These are phyloP conservation scores for Myrmaecium sp. DNA, from an alignment of 2,329 filamentous ascomycete genomes.

Conservation along the genomic window DNA sequence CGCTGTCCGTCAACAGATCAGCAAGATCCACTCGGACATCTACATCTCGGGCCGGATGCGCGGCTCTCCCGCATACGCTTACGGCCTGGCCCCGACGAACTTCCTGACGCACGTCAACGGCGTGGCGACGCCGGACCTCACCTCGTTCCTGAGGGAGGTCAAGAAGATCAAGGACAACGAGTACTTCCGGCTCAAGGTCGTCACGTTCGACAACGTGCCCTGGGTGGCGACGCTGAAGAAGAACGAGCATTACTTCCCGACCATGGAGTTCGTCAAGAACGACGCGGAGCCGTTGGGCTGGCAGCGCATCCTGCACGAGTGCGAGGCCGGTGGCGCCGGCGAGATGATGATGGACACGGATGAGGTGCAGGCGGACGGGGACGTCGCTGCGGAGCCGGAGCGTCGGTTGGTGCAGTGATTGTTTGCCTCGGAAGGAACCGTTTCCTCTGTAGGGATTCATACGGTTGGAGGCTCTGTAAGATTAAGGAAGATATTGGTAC, in stretches of 20 bases:
- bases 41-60: slow-evolving; percentile 73
- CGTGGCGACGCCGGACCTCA: slow-evolving; percentile 63
- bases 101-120: slow-evolving; percentile 96
- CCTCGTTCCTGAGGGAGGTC: slow-evolving; percentile 64
- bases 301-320: slow-evolving; percentile 39
- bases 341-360: slow-evolving; percentile 8
- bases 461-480: too few species aligned
- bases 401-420: slow-evolving; percentile 1
- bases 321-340: slow-evolving; percentile 20
- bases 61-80: slow-evolving; percentile 73
- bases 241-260: slow-evolving; percentile 86
- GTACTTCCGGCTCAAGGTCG: slow-evolving; percentile 93
- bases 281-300: slow-evolving; percentile 34
- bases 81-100: slow-evolving; percentile 86
- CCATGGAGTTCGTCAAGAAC: slow-evolving; percentile 48
- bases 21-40: slow-evolving; percentile 86
- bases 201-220: slow-evolving; percentile 94
- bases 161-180: slow-evolving; percentile 88
- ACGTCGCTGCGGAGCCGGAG: background rate
- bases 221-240: slow-evolving; percentile 99
- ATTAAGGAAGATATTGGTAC: too few species aligned
- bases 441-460: too few species aligned
- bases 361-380: background rate
- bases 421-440: background rate
- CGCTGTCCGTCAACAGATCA: slow-evolving; percentile 92